Conservation (phyloP, 495 filamentous ascomycete genomes). For the Penicillium ochrochloron region DNA sequence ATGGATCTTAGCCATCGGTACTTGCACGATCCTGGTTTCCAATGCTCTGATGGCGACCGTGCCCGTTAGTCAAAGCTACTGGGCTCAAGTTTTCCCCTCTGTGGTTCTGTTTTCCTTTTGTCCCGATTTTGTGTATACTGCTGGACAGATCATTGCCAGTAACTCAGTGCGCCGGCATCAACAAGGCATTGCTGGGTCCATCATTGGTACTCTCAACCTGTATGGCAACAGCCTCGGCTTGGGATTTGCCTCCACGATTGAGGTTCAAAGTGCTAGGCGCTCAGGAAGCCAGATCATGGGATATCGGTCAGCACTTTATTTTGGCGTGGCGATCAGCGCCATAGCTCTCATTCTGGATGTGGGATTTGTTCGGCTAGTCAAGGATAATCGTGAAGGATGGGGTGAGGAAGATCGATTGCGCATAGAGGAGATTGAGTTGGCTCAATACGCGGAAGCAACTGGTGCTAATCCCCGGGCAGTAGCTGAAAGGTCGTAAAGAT, state of each 20-base stretch:
- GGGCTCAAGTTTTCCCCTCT: constrained; percentile 56
- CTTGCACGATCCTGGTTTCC: constrained; percentile 41
- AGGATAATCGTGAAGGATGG: constrained; percentile 51
- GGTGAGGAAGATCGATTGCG: constrained; percentile 28
- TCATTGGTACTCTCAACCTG: constrained; percentile 51
- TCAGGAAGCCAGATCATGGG: constrained; percentile 32
- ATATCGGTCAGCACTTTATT: constrained; percentile 49
- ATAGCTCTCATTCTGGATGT: constrained; percentile 46
- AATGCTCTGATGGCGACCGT: constrained; percentile 52
- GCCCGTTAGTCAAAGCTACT: constrained; percentile 54
- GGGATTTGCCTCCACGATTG: constrained; percentile 57
- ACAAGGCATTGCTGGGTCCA: constrained; percentile 54
- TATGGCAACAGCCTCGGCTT: constrained; percentile 55
- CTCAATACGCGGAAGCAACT: constrained; percentile 24
- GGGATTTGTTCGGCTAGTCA: constrained; percentile 43
- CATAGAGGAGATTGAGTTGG: constrained; percentile 24
- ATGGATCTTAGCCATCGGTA: constrained; percentile 55
- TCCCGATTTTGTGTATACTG: constrained; percentile 57
- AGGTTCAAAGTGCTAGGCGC: constrained; percentile 34
- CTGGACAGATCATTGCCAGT: constrained; percentile 59
- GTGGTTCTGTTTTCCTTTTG: constrained; percentile 49
- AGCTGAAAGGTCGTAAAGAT: constrained; percentile 1
- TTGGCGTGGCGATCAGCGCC: constrained; percentile 48
- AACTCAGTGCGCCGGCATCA: constrained; percentile 53
- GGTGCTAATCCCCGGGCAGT: constrained; percentile 13